A percentile compares a stretch with the other conserved stretches of the same genome.
Evolutionary conservation across 2,329 filamentous ascomycete species (phyloP).

Genomic region (Trichophyton equinum): DNA sequence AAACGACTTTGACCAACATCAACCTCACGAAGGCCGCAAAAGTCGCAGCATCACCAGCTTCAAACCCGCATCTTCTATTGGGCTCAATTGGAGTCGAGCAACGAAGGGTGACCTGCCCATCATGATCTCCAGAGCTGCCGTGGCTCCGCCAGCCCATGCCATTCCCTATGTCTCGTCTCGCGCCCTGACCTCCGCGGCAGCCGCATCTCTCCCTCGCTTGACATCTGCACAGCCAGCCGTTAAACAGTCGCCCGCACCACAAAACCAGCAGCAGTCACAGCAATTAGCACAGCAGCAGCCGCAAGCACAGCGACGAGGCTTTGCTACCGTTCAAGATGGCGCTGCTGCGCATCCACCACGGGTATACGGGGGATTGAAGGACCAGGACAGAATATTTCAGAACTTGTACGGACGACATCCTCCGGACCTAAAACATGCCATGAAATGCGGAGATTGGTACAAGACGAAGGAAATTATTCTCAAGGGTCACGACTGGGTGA

Average conservation of each 20-base stretch:
- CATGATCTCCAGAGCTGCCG: constrained; percentile 35
- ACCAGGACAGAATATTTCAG: constrained; percentile 98
- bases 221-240: constrained; percentile 9
- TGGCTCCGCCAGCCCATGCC: constrained; percentile 32
- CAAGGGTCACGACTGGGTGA: constrained; percentile 90
- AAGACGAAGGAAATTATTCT: constrained; percentile 97
- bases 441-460: constrained; percentile 98
- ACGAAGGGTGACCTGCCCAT: constrained; percentile 15
- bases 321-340: constrained; percentile 67
- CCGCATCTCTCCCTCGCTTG: constrained; percentile 22
- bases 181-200: constrained; percentile 25
- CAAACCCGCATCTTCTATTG: background rate
- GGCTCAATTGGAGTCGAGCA: constrained; percentile 2
- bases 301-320: constrained; percentile 47
- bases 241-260: constrained; percentile 16
- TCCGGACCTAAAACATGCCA: constrained; percentile 79
- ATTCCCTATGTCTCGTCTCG: constrained; percentile 31
- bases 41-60: background rate
- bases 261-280: constrained; percentile 16
- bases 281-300: constrained; percentile 18
- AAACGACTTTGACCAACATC: background rate
- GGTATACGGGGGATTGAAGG: constrained; percentile 74
- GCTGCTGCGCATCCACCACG: constrained; percentile 49
- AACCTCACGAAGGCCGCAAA: background rate
- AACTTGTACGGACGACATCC: constrained; percentile 93